These are phyloP conservation scores for Abelmoschus esculentus DNA, from an alignment of 345 rosid species.

Conservation along the genomic window DNA sequence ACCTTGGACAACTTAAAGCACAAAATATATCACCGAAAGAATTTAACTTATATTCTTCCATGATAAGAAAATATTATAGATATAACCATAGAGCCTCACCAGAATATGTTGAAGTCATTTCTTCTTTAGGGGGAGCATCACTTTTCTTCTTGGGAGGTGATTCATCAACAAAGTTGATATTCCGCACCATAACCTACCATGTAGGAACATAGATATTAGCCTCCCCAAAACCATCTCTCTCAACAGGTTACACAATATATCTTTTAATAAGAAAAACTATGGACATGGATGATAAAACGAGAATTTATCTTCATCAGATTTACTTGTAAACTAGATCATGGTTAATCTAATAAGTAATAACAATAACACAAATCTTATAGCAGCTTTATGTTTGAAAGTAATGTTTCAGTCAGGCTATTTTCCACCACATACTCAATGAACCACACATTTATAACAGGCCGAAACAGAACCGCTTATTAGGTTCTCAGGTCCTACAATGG, in stretches of 20 bases:
- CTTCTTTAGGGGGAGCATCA: conserved; percentile 15
- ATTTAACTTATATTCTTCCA: not conserved
- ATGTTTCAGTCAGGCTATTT: not conserved
- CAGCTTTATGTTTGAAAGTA: not conserved
- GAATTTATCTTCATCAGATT: not conserved
- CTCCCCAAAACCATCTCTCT: no score
- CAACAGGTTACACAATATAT: no score
- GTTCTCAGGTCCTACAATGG: not conserved
- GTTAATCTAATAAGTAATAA: not conserved
- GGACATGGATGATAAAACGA: not conserved
- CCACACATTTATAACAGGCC: not conserved
- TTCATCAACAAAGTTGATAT: conserved; percentile 50
- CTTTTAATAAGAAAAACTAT: not conserved
- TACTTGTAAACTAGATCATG: not conserved
- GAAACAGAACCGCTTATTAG: not conserved
- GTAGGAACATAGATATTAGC: conserved; percentile 5
- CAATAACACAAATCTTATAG: not conserved
- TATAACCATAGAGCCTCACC: conserved; percentile 18
- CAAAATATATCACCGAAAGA: not conserved
- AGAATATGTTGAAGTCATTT: conserved; percentile 21
- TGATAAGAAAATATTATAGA: not conserved
- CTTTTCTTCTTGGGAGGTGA: conserved; percentile 19
- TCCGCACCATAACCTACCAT: conserved; percentile 55
- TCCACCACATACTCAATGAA: conserved; percentile 6
- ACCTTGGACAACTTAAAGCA: not conserved